phyloP scores from a whole-genome alignment of 2,329 filamentous ascomycete genomes.

The Escovopsis sp. region DNA sequence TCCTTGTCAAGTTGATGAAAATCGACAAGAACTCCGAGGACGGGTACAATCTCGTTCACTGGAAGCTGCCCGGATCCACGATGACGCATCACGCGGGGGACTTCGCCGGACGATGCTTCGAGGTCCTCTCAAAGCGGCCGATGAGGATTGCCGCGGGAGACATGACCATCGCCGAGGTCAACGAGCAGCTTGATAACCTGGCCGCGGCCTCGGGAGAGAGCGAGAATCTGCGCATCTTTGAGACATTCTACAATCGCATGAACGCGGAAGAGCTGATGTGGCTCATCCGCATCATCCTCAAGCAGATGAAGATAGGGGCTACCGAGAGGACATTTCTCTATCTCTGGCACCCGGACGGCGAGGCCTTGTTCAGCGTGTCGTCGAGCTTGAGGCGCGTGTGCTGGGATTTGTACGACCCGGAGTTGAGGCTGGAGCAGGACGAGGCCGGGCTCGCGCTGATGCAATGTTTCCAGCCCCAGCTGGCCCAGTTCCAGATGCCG shows the following conservation, averaged over 20 bases:
- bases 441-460: slow-evolving; percentile 66
- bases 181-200: slow-evolving; percentile 67
- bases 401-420: slow-evolving; percentile 75
- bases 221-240: slow-evolving; percentile 69
- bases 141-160: slow-evolving; percentile 59
- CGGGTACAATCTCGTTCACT: slow-evolving; percentile 70
- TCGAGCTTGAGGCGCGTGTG: slow-evolving; percentile 83
- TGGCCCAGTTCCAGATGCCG: slow-evolving; percentile 82
- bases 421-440: slow-evolving; percentile 57
- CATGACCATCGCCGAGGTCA: slow-evolving; percentile 82
- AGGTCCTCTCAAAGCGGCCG: slow-evolving; percentile 71
- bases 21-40: slow-evolving; percentile 87
- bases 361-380: slow-evolving; percentile 73
- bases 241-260: slow-evolving; percentile 79
- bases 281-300: slow-evolving; percentile 85
- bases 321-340: slow-evolving; percentile 82
- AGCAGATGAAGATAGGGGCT: slow-evolving; percentile 59
- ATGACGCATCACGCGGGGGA: slow-evolving; percentile 64
- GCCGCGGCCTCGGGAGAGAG: slow-evolving; percentile 63
- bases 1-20: slow-evolving; percentile 84
- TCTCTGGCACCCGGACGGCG: slow-evolving; percentile 66
- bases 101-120: slow-evolving; percentile 79
- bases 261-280: slow-evolving; percentile 87
- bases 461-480: slow-evolving; percentile 92
- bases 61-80: slow-evolving; percentile 69